These are phyloP conservation scores for Sporothrix brasiliensis DNA, from an alignment of 2,329 filamentous ascomycete species.

Conservation along the genomic window DNA sequence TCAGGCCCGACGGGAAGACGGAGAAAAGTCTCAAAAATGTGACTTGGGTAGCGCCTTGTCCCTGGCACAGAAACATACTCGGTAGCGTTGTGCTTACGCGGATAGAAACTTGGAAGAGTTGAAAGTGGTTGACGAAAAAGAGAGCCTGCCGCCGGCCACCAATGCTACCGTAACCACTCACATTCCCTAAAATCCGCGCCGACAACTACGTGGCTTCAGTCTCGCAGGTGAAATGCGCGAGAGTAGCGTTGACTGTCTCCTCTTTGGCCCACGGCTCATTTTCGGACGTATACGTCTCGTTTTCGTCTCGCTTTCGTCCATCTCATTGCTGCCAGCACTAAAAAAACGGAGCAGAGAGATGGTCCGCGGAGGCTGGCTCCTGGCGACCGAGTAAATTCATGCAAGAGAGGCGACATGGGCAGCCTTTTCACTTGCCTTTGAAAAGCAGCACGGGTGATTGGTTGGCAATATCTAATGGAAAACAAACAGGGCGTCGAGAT, in stretches of 20 bases:
- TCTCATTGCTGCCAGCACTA: background rate
- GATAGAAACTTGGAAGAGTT: background rate
- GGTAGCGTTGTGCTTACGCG: slow-evolving; percentile 20
- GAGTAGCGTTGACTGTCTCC: background rate
- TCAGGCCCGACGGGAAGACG: background rate
- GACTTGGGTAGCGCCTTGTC: slow-evolving; percentile 16
- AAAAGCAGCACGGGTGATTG: slow-evolving; percentile 33
- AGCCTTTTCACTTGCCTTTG: slow-evolving; percentile 28
- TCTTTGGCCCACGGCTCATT: background rate
- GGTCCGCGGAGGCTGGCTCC: background rate
- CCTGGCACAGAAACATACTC: slow-evolving; percentile 8
- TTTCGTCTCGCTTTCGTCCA: slow-evolving; percentile 17
- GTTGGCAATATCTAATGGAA: background rate
- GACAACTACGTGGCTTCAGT: slow-evolving; percentile 2
- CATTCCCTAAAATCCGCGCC: background rate
- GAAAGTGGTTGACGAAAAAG: background rate
- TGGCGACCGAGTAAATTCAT: background rate
- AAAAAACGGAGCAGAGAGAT: background rate
- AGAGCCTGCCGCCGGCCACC: background rate
- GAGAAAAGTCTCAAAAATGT: slow-evolving; percentile 13
- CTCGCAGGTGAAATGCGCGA: slow-evolving; percentile 14
- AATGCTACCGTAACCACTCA: slow-evolving; percentile 10
- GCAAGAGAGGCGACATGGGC: slow-evolving; percentile 34
- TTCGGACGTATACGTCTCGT: slow-evolving; percentile 7
- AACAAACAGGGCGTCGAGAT: background rate